phyloP scores from a whole-genome alignment of 441 rosid species.

The Erodium texanum region DNA sequence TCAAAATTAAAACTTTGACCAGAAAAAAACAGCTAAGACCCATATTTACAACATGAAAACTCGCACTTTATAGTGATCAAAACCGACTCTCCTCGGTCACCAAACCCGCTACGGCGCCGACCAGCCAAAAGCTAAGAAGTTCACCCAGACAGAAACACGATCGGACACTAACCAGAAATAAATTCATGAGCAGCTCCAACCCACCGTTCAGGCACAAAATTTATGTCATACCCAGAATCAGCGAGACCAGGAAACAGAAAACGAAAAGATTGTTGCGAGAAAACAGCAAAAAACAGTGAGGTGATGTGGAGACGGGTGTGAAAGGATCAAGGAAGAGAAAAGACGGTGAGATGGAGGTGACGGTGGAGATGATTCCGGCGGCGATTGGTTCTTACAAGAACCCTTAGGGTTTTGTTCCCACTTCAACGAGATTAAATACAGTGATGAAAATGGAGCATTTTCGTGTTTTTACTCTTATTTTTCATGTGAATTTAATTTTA shows the following conservation, averaged over 20 bases:
- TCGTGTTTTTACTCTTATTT: conserved; percentile 11
- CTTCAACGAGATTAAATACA: conserved; percentile 9
- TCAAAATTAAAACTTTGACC: neutral
- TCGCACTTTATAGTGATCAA: neutral
- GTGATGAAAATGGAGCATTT: conserved; percentile 21
- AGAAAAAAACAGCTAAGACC: conserved; percentile 15
- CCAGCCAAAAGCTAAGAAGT: neutral
- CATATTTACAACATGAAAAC: conserved; percentile 19
- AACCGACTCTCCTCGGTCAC: neutral
- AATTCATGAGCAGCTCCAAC: neutral
- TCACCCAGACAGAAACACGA: neutral
- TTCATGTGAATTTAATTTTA: no score
- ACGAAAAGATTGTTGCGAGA: neutral
- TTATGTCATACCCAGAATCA: neutral
- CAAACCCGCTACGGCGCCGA: neutral
- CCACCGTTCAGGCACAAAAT: neutral
- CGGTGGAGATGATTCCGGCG: conserved; percentile 57
- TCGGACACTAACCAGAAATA: neutral
- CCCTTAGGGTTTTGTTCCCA: conserved; percentile 72
- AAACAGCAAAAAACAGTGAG: neutral
- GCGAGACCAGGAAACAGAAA: neutral
- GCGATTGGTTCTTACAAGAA: conserved; percentile 66
- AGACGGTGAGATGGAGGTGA: conserved; percentile 22
- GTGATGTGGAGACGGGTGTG: neutral
- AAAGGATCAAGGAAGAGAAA: neutral